Evolutionary conservation across 768 basidiomycete genomes (phyloP).

Genomic region (Collybiopsis confluens): DNA sequence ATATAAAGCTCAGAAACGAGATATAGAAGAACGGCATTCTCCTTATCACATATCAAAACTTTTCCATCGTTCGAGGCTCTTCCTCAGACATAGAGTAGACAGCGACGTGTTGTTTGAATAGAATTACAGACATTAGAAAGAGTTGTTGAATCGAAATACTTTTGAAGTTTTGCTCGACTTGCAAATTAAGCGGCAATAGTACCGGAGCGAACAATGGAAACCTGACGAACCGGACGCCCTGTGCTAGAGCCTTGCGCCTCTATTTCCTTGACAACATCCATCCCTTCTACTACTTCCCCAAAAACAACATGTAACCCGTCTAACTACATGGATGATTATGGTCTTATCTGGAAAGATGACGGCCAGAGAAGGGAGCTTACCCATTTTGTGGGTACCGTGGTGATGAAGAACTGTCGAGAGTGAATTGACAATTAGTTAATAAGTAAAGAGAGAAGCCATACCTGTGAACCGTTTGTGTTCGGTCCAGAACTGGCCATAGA

Average conservation of each 20-base stretch:
- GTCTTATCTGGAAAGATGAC: constrained; percentile 40
- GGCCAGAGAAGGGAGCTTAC: constrained; percentile 6
- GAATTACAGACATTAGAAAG: too few species aligned
- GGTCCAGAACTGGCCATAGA: constrained; percentile 80
- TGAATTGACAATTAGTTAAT: neutral
- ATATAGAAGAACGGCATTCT: too few species aligned
- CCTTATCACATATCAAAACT: too few species aligned
- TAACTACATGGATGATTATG: constrained; percentile 26
- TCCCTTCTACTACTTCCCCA: constrained; percentile 72
- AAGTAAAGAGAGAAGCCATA: constrained; percentile 17
- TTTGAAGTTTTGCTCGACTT: too few species aligned
- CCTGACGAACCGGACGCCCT: constrained; percentile 37
- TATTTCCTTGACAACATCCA: constrained; percentile 47
- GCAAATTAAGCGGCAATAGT: constrained; percentile 27
- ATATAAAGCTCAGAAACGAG: too few species aligned
- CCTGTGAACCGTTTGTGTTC: constrained; percentile 77
- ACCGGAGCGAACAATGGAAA: constrained; percentile 58
- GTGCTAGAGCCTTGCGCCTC: constrained; percentile 33
- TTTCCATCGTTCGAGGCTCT: too few species aligned
- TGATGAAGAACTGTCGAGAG: constrained; percentile 73
- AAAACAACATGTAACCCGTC: constrained; percentile 87
- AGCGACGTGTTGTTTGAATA: too few species aligned
- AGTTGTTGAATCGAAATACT: too few species aligned
- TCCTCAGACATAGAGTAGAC: too few species aligned
- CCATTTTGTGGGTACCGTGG: constrained; percentile 66